Evolutionary conservation across 805 yeast species (phyloP).

Genomic region (Starmerella etchellsii): DNA sequence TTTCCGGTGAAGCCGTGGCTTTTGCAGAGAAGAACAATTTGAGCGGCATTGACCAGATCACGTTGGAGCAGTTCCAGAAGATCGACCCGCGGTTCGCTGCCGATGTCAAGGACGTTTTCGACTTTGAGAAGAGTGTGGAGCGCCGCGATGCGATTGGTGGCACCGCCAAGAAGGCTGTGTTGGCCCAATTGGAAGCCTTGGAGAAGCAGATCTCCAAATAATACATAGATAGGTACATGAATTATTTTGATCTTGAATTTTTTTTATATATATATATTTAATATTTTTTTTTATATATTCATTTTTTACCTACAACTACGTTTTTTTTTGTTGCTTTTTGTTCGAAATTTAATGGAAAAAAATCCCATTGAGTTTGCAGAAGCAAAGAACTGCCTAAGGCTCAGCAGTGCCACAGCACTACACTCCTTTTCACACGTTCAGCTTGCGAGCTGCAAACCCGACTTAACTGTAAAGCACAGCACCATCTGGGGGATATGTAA

Average conservation of each 20-base stretch:
- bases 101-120: constrained; percentile 75
- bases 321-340: too few relatives aligned
- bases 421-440: constrained; percentile 11
- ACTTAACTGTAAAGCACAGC: constrained; percentile 14
- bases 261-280: neutral
- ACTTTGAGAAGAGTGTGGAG: constrained; percentile 90
- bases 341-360: neutral
- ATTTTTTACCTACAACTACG: too few relatives aligned
- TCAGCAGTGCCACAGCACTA: neutral
- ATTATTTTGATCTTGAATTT: neutral
- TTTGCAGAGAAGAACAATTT: constrained; percentile 66
- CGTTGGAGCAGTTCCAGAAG: constrained; percentile 59
- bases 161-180: constrained; percentile 83
- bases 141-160: constrained; percentile 96
- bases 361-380: neutral
- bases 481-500: constrained; percentile 12
- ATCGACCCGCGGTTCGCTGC: constrained; percentile 70
- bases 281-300: neutral
- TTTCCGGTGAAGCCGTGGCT: constrained; percentile 94
- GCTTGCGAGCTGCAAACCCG: neutral
- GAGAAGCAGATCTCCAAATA: constrained; percentile 6
- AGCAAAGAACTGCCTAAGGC: constrained; percentile 8
- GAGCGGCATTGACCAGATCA: constrained; percentile 75
- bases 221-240: neutral
- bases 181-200: constrained; percentile 44